These are phyloP conservation scores for Euphrasia arctica DNA, from an alignment of 305 asterid species.

Conservation along the genomic window DNA sequence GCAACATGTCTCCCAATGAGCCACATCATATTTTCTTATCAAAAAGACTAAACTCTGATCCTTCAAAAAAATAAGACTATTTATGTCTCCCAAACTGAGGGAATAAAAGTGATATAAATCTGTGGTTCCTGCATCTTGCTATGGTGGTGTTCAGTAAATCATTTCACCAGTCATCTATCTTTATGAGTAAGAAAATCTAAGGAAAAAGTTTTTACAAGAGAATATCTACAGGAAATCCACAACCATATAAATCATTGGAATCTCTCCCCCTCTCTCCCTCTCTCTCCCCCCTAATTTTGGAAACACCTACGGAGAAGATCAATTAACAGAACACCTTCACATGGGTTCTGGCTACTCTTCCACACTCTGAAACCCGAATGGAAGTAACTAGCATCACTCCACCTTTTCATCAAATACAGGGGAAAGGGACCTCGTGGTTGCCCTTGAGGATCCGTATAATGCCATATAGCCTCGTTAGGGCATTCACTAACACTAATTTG, in stretches of 20 bases:
- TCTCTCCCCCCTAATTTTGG: not conserved
- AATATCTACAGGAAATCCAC: slow-evolving; percentile 6
- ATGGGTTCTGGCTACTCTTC: slow-evolving; percentile 39
- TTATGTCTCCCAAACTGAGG: no score
- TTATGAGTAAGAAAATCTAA: not conserved
- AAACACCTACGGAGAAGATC: slow-evolving; percentile 42
- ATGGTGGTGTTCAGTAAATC: not conserved
- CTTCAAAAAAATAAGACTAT: no score
- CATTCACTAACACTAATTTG: slow-evolving; percentile 8
- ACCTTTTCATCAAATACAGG: slow-evolving; percentile 36
- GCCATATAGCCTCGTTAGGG: slow-evolving; percentile 39
- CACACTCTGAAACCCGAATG: slow-evolving; percentile 50
- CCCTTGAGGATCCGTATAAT: slow-evolving; percentile 64
- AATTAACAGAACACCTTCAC: slow-evolving; percentile 41
- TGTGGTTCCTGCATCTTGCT: not conserved
- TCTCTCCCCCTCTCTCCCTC: not conserved
- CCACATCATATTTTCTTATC: no score
- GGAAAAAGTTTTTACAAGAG: not conserved
- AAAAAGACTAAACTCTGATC: no score
- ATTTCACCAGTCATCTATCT: not conserved
- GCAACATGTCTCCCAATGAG: no score
- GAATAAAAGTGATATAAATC: not conserved
- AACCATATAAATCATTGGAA: not conserved
- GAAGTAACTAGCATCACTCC: slow-evolving; percentile 67
- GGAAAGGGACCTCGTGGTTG: slow-evolving; percentile 68